Percentiles rank a stretch among this genome's conserved stretches.
Conservation (phyloP, 257 asterid species). For the Schizonepeta tenuifolia region DNA sequence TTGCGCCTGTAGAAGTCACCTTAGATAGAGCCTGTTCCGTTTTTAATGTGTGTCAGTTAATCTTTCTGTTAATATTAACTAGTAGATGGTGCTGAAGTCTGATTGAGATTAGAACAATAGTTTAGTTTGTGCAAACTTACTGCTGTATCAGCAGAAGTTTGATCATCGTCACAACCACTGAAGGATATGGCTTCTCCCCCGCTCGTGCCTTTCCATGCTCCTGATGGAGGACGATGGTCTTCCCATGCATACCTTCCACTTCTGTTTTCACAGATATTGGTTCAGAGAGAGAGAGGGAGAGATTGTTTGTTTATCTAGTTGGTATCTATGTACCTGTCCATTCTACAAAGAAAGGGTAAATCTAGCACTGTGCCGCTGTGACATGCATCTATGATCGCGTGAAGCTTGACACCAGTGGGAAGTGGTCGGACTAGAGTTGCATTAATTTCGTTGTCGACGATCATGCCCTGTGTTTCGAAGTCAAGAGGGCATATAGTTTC, state of each 20-base stretch:
- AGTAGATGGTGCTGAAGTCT: not conserved
- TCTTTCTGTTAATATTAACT: not conserved
- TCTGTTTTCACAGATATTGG: constrained; percentile 43
- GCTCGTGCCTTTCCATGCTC: constrained; percentile 92
- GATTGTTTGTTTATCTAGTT: too few relatives aligned
- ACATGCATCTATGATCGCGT: constrained; percentile 91
- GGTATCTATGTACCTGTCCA: constrained; percentile 67
- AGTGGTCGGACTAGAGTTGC: constrained; percentile 81
- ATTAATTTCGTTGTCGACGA: constrained; percentile 83
- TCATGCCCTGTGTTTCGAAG: constrained; percentile 74
- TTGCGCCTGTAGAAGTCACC: constrained; percentile 94
- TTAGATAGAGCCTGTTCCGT: constrained; percentile 73
- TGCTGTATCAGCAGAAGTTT: constrained; percentile 84
- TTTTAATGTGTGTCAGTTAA: constrained; percentile 15
- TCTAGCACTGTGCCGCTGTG: constrained; percentile 97
- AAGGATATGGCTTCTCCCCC: constrained; percentile 97
- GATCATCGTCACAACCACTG: constrained; percentile 96
- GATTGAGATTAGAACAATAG: not conserved
- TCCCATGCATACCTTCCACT: constrained; percentile 84
- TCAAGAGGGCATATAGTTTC: constrained; percentile 92
- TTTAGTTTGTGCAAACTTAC: constrained; percentile 39
- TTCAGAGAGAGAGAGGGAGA: not conserved
- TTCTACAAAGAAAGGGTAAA: constrained; percentile 80
- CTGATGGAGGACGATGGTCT: constrained; percentile 94
- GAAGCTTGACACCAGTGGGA: constrained; percentile 88